Evolutionary conservation across 192 early-diverging fungal genomes (phyloP).

Genomic region (Coemansia sp.): DNA sequence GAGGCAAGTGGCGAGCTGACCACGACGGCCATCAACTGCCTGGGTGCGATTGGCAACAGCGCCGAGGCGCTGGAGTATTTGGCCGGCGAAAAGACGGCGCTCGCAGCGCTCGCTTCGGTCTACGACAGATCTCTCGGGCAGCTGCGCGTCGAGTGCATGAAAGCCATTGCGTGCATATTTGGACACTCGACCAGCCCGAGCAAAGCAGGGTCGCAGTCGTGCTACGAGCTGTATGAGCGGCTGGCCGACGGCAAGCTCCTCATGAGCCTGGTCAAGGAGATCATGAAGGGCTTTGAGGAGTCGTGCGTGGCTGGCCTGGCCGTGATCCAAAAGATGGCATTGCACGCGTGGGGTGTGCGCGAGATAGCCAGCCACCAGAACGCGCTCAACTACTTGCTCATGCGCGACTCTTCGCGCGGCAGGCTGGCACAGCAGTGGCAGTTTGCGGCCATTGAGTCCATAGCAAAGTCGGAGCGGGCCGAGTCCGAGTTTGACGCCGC

Average conservation of each 20-base stretch:
- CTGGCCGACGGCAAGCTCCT: constrained; percentile 43
- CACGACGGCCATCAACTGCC: constrained; percentile 33
- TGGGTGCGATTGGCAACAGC: constrained; percentile 49
- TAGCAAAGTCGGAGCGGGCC: constrained; percentile 30
- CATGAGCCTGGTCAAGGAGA: constrained; percentile 40
- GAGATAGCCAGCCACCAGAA: constrained; percentile 49
- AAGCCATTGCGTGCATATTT: constrained; percentile 51
- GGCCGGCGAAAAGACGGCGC: constrained; percentile 38
- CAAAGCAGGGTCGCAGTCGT: constrained; percentile 33
- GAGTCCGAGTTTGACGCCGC: constrained; percentile 34
- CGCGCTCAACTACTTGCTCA: constrained; percentile 42
- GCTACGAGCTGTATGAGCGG: constrained; percentile 45
- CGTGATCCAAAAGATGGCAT: constrained; percentile 44
- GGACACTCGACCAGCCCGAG: constrained; percentile 25
- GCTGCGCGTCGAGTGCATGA: constrained; percentile 40
- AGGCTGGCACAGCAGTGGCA: constrained; percentile 54
- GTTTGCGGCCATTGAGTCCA: constrained; percentile 37
- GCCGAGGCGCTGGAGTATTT: constrained; percentile 35
- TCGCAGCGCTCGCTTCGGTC: constrained; percentile 29
- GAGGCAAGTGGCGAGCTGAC: constrained; percentile 21
- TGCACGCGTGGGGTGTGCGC: constrained; percentile 50
- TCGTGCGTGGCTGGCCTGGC: constrained; percentile 44
- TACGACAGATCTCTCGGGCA: constrained; percentile 32
- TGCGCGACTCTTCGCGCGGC: constrained; percentile 39
- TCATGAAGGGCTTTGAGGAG: constrained; percentile 56